Conservation (phyloP, 805 yeast species). For the Pichia cephalocereana region DNA sequence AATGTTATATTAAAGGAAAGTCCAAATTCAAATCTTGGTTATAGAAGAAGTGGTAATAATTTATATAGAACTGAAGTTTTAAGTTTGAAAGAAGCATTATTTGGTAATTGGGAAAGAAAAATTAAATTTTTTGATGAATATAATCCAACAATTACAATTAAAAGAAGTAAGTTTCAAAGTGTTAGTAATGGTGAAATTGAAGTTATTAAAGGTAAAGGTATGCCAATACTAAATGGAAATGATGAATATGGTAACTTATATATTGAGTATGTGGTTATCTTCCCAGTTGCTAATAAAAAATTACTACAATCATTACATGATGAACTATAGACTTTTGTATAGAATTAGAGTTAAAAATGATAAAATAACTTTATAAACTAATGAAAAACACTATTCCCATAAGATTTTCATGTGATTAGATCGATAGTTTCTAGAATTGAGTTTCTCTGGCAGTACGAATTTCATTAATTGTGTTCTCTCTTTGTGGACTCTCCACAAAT, state of each 20-base stretch:
- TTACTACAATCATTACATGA: conserved; percentile 18
- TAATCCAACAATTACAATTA: conserved; percentile 35
- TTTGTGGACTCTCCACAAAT: conserved; percentile 37
- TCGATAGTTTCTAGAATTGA: not conserved
- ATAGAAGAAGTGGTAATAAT: conserved; percentile 65
- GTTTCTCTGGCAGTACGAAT: conserved; percentile 33
- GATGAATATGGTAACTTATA: conserved; percentile 47
- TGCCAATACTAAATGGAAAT: conserved; percentile 57
- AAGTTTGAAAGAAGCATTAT: conserved; percentile 57
- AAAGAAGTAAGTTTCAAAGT: conserved; percentile 41
- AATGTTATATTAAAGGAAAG: conserved; percentile 53
- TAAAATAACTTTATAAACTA: not conserved
- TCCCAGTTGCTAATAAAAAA: conserved; percentile 30
- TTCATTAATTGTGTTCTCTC: conserved; percentile 37
- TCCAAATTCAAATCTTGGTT: conserved; percentile 58
- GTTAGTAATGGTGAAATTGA: conserved; percentile 68
- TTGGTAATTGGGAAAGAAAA: conserved; percentile 73
- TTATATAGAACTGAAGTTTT: conserved; percentile 77
- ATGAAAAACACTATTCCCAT: no score
- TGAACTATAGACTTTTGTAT: conserved; percentile 17
- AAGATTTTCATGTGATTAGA: no score
- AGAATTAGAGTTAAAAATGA: not conserved
- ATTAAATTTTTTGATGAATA: conserved; percentile 60
- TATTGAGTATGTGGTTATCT: conserved; percentile 39
- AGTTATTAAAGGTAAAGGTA: conserved; percentile 64